Base-by-base conservation (phyloP, 2,329 filamentous ascomycete species). In the Teratosphaeria epicoccoides region DNA sequence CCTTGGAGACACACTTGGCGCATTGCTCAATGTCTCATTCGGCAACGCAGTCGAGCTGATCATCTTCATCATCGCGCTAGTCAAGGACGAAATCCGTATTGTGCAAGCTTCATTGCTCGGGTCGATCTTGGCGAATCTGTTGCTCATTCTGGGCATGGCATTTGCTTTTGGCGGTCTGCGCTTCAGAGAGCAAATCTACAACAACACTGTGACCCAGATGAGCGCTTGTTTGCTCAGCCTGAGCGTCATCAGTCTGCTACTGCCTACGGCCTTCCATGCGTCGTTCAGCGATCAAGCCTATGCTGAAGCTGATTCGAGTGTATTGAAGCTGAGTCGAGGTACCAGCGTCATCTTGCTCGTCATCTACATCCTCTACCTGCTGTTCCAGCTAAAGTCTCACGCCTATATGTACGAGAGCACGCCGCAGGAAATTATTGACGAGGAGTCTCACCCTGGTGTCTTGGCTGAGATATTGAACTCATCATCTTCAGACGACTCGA, bases 201-300 rank as follows among this genome's bases (percentile, higher is more conserved):
- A 95, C 71, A 93, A 83, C 70, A 95, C 88, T 22, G 88, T 95
- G 53, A 95, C 89, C 0, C 89, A 96, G 68, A 95, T 95, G 88
- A 95, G 88, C 66, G 90, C 90, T 49, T 95, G 88, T 71, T 76
- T 96, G 61, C 79, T 96, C 60, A 94, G 88, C 74, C 70, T 95
- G 69, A 90, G 87, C 64, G 90, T 95, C 55, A 90, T 88, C 70
- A 95, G 89, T 73, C 75, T 95, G 22, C 78, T 95, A 24, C 72
- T 96, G 11, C 89, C 90, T 1, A 95, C 90, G 28, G 90, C 90
- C 4, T 96, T 96, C 67, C 88, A 96, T 65, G 88, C 88, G 14
- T 93, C 90, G 0, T 96, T 93, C 70, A 67, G 61, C 46, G 58
- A 65, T 14, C 40, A 55, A 17, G 70, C 72, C 10, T 50, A 48